Base-by-base conservation (phyloP, 2,329 filamentous ascomycete species). In the Cordyceps farinosa region DNA sequence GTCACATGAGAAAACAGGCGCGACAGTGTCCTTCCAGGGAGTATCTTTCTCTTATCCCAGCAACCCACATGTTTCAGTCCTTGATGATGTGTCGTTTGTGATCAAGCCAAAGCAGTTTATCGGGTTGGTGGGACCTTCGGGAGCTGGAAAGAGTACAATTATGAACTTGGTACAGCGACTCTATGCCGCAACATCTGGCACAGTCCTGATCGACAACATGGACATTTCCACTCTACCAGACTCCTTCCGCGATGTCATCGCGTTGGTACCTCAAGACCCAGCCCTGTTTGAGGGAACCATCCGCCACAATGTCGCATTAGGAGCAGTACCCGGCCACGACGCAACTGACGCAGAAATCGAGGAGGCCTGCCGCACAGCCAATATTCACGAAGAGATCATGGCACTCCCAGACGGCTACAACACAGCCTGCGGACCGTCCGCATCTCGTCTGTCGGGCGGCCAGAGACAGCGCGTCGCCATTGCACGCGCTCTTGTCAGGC, bases 381-480 rank as follows among this genome's bases (percentile, higher is more conserved):
- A 87, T 68, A 87, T 89, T 64, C 85, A 89, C 71, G 84, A 88
- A 7, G 83, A 82, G 15, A 85, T 89, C 65, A 72, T 76, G 32
- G 73, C 77, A 1, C 72, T 89, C 30, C 86, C 85, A 0, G 76
- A 87, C 27, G 85, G 85, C 0, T 88, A 88, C 68, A 74, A 86
- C 17, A 88, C 85, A 0, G 78, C 79, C 59, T 75, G 85, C n/a
- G 80, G 90, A 15, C 85, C 87, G n/a, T 85, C 87, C 62, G 88
- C 87, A 3, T 85, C 86, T 0, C 80, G 86, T 22, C 73, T 92
- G 2, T 90, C 87, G 0, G 89, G 89, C 2, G 90, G 90, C 0
- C 90, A 92, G 71, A 83, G 85, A 8, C 90, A 92, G 72, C 82
- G 89, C 1, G 73, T 92, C 13, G 84, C 86, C 0, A 91, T 93